Evolutionary conservation across 352 stramenopile species (phyloP).

Genomic region (Phytophthora fragariaefolia): DNA sequence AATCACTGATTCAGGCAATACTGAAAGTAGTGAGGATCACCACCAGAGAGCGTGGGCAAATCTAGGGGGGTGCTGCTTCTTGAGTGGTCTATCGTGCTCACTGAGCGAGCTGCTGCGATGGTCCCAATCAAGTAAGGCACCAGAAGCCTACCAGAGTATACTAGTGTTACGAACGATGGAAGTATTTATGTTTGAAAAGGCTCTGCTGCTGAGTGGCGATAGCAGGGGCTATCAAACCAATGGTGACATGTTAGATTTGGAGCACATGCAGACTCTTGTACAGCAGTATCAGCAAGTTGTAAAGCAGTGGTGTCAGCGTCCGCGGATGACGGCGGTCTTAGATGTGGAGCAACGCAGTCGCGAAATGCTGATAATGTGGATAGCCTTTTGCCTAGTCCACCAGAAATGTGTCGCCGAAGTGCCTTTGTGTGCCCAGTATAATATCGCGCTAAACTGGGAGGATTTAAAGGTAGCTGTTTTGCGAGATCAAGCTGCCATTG

Average conservation of each 20-base stretch:
- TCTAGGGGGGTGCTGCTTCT: conserved; percentile 24
- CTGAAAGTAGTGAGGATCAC: conserved; percentile 24
- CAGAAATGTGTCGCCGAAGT: conserved; percentile 21
- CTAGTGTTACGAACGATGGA: conserved; percentile 41
- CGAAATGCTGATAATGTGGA: conserved; percentile 50
- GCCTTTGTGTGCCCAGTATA: conserved; percentile 36
- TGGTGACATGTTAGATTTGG: conserved; percentile 2
- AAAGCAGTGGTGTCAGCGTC: conserved; percentile 20
- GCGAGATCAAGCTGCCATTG: conserved; percentile 33
- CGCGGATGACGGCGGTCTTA: conserved; percentile 22
- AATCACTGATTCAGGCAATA: neutral
- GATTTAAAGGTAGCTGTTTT: conserved; percentile 47
- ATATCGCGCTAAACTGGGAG: conserved; percentile 49
- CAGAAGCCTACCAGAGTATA: conserved; percentile 22
- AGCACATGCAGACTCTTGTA: conserved; percentile 24
- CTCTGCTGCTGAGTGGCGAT: conserved; percentile 11
- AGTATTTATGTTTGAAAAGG: conserved; percentile 34
- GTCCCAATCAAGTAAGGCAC: conserved; percentile 8
- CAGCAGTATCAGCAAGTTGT: conserved; percentile 22
- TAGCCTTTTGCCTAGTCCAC: conserved; percentile 53
- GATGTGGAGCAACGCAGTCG: conserved; percentile 48
- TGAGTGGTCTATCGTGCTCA: conserved; percentile 25
- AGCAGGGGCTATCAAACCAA: no score
- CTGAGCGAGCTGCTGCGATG: conserved; percentile 24
- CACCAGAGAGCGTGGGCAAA: conserved; percentile 25